Conservation (phyloP, 768 basidiomycete species). For the Russula virescens region DNA sequence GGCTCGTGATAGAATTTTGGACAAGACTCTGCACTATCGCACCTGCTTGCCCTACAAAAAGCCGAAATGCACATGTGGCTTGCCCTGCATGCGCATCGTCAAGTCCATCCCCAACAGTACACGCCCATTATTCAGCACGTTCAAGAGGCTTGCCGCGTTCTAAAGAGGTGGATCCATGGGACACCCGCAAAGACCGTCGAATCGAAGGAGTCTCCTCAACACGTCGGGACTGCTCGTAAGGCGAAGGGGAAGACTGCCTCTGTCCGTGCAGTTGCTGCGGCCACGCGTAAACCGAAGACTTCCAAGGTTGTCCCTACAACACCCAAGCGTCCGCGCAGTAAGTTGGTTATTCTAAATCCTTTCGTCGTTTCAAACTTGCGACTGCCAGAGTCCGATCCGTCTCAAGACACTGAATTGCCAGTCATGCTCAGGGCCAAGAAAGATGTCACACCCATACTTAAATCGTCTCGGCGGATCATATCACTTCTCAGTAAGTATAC, state of each 20-base stretch:
- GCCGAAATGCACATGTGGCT: constrained; percentile 59
- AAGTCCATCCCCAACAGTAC: constrained; percentile 40
- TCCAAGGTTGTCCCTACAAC: constrained; percentile 36
- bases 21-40: constrained; percentile 29
- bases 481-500: constrained; percentile 14
- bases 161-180: constrained; percentile 36
- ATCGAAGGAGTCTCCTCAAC: constrained; percentile 16
- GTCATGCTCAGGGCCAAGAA: background rate
- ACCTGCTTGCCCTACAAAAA: constrained; percentile 42
- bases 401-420: background rate
- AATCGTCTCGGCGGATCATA: constrained; percentile 11
- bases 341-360: background rate
- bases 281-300: constrained; percentile 9
- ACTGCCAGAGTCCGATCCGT: constrained; percentile 1
- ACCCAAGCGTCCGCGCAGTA: constrained; percentile 35
- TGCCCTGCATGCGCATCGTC: constrained; percentile 64
- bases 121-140: constrained; percentile 45
- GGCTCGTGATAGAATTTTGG: constrained; percentile 27
- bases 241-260: constrained; percentile 16
- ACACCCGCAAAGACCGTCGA: background rate
- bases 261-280: constrained; percentile 21
- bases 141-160: constrained; percentile 46
- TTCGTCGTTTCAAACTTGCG: background rate
- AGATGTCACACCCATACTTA: background rate
- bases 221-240: constrained; percentile 14